Base-by-base conservation (phyloP, 768 basidiomycete species). In the Russula olivacea region DNA sequence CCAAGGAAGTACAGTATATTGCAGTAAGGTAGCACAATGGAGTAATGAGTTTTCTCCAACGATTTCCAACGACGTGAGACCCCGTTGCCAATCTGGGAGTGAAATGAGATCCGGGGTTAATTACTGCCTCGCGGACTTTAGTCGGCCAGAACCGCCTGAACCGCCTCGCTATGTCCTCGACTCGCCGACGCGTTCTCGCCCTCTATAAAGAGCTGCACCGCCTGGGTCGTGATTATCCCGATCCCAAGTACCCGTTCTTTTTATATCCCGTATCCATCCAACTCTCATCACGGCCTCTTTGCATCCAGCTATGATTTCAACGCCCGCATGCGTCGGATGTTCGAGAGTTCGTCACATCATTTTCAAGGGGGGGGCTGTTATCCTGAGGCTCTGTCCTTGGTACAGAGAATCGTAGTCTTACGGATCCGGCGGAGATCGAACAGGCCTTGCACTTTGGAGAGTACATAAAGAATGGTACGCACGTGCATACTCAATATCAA, bases 131-230 rank as follows among this genome's bases (percentile, higher is more conserved):
- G 21, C 47, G 48, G 48, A 49, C 48, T 17, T 49, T 28, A 4
- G 32, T 32, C 32, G 32, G 19, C 52, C 23, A 12, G 21, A 28
- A 28, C 28, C 28, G 28, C 28, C n/a, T n/a, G n/a, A 49, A 49
- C 23, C 14, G 21, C 51, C 11, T 5, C 58, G 14, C 28, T 14
- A 63, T 63, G 62, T 40, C 75, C 61, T 72, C 78, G 21, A 80
- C 82, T 49, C 83, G 89, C 28, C 72, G 83, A 48, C 82, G 89
- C 40, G 88, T 84, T 1, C 74, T 91, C 8, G 79, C 84, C 0
- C 75, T 93, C 34, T 93, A 93, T 77, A 93, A 92, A 70, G 89
- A 92, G 70, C 80, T 93, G 9, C 85, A 87, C 67, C 79, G 88
- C 60, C 81, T 93, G 1, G 90, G 91, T 4, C 80, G 87, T 62